phyloP scores from a whole-genome alignment of 1,284 basidiomycete species.

The Papiliotrema laurentii region DNA sequence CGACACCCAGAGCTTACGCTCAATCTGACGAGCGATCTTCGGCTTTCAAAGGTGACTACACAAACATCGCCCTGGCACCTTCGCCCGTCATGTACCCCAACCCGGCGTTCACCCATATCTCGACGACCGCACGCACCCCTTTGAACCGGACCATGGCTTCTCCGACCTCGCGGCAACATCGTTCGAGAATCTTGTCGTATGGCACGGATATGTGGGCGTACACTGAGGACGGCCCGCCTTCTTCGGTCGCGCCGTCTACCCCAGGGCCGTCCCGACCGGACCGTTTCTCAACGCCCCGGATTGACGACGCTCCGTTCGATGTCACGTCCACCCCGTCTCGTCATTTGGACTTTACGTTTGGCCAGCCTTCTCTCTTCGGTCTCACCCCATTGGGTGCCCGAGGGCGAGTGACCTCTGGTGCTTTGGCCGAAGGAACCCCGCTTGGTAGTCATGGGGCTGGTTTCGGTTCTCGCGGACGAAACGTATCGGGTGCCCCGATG shows the following conservation, averaged over 20 bases:
- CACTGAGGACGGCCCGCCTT: conserved; percentile 25
- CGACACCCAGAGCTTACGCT: conserved; percentile 18
- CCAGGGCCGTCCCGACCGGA: conserved; percentile 31
- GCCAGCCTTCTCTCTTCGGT: conserved; percentile 36
- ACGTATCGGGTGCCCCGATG: conserved; percentile 9
- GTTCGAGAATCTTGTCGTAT: conserved; percentile 39
- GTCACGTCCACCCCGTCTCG: conserved; percentile 45
- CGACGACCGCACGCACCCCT: conserved; percentile 21
- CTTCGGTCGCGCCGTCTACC: conserved; percentile 35
- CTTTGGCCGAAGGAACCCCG: conserved; percentile 21
- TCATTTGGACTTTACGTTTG: conserved; percentile 41
- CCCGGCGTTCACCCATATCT: conserved; percentile 7
- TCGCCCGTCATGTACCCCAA: conserved; percentile 38
- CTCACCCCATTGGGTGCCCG: conserved; percentile 38
- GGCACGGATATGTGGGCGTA: conserved; percentile 37
- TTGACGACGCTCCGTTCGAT: conserved; percentile 39
- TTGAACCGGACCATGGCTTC: conserved; percentile 21
- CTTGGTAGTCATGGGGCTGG: neutral
- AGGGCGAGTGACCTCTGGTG: conserved; percentile 25
- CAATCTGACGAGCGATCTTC: conserved; percentile 31
- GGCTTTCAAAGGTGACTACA: conserved; percentile 33
- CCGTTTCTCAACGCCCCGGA: conserved; percentile 37
- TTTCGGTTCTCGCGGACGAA: neutral
- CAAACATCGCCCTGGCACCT: conserved; percentile 40
- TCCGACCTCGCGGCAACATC: conserved; percentile 23